These are phyloP conservation scores for Orbilia brochopaga DNA, from an alignment of 2,329 filamentous ascomycete genomes.

Conservation along the genomic window DNA sequence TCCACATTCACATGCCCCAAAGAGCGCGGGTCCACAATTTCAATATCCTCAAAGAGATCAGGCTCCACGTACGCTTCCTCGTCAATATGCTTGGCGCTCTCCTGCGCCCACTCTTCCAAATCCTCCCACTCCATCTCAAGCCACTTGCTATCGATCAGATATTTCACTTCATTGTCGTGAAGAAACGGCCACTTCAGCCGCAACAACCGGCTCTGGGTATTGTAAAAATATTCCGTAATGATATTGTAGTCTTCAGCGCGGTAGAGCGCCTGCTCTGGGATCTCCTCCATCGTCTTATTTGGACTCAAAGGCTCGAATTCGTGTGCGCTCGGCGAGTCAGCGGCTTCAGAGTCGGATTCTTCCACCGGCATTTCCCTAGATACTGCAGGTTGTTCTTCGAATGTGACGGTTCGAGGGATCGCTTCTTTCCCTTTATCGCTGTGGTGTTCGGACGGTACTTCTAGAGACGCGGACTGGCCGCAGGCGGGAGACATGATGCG, in stretches of 20 bases:
- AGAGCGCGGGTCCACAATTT: slow-evolving; percentile 24
- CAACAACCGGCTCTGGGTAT: slow-evolving; percentile 19
- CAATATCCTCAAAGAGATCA: slow-evolving; percentile 43
- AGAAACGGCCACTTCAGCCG: slow-evolving; percentile 45
- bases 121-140: slow-evolving; percentile 47
- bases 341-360: neutral
- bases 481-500: slow-evolving; percentile 1
- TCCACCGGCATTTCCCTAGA: neutral
- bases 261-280: neutral
- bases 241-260: slow-evolving; percentile 29
- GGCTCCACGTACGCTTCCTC: slow-evolving; percentile 31
- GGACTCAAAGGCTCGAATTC: neutral
- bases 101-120: slow-evolving; percentile 37
- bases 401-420: slow-evolving; percentile 24
- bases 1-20: neutral
- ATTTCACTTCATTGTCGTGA: slow-evolving; percentile 21
- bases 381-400: neutral
- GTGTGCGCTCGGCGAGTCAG: neutral
- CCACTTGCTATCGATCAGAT: slow-evolving; percentile 40
- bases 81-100: slow-evolving; percentile 31
- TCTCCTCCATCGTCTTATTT: no score
- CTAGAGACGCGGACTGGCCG: slow-evolving; percentile 1
- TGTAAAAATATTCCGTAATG: slow-evolving; percentile 42
- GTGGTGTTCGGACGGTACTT: slow-evolving; percentile 2
- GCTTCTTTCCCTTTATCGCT: neutral